Percentiles rank a stretch among this genome's conserved stretches.
phyloP scores from a whole-genome alignment of 352 stramenopile genomes.

The Globisporangium yorkense region DNA sequence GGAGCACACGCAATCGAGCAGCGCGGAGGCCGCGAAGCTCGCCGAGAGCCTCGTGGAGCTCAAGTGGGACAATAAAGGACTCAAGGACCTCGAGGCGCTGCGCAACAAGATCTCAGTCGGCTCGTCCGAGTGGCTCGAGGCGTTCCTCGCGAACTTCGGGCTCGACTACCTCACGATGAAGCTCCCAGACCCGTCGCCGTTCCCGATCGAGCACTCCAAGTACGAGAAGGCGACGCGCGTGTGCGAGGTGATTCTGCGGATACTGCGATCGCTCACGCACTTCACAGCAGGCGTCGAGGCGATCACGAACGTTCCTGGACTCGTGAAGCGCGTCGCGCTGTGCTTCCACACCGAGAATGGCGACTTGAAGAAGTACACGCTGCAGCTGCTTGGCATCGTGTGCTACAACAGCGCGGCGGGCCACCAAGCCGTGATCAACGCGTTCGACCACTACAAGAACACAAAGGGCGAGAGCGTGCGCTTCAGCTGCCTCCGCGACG shows the following conservation, averaged over 20 bases:
- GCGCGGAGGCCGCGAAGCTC: slow-evolving; percentile 51
- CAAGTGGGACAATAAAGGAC: slow-evolving; percentile 78
- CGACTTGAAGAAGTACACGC: slow-evolving; percentile 76
- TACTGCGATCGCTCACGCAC: slow-evolving; percentile 70
- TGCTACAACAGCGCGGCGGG: slow-evolving; percentile 85
- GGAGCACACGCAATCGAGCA: slow-evolving; percentile 51
- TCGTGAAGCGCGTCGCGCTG: slow-evolving; percentile 73
- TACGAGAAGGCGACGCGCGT: slow-evolving; percentile 74
- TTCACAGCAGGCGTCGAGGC: slow-evolving; percentile 75
- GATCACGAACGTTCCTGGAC: slow-evolving; percentile 73
- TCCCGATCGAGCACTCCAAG: slow-evolving; percentile 72
- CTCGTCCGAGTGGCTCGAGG: slow-evolving; percentile 73
- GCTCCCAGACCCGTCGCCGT: slow-evolving; percentile 74
- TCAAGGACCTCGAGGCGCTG: slow-evolving; percentile 67
- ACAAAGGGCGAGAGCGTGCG: slow-evolving; percentile 74
- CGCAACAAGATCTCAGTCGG: slow-evolving; percentile 62
- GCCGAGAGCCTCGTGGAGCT: slow-evolving; percentile 75
- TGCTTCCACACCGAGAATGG: slow-evolving; percentile 84
- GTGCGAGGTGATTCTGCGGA: slow-evolving; percentile 72
- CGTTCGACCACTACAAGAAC: slow-evolving; percentile 81
- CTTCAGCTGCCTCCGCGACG: slow-evolving; percentile 78
- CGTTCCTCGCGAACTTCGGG: slow-evolving; percentile 67
- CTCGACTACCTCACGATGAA: slow-evolving; percentile 87
- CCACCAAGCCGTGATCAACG: slow-evolving; percentile 72
- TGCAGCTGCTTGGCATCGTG: slow-evolving; percentile 78